These are phyloP conservation scores for Pseudonectria foliicola DNA, from an alignment of 2,329 filamentous ascomycete species.

Conservation along the genomic window DNA sequence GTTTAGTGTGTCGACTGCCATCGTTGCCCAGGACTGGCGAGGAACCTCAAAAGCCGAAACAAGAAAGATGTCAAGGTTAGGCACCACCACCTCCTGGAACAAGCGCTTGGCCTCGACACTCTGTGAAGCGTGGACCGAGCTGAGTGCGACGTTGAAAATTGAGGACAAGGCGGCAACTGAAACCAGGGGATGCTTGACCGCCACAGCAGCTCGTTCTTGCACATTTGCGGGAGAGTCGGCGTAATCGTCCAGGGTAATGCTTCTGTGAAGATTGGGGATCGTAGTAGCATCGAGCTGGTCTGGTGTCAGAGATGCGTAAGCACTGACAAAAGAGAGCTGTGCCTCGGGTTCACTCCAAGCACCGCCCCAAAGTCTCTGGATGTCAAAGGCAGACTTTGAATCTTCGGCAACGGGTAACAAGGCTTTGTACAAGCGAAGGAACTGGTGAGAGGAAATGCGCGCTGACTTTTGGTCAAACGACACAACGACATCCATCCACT, in stretches of 20 bases:
- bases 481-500: slow-evolving; percentile 64
- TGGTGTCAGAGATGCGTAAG: slow-evolving; percentile 69
- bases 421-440: slow-evolving; percentile 72
- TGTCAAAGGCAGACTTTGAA: slow-evolving; percentile 54
- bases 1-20: slow-evolving; percentile 68
- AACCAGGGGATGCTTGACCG: slow-evolving; percentile 77
- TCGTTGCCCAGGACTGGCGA: slow-evolving; percentile 62
- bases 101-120: slow-evolving; percentile 57
- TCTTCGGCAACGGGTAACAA: slow-evolving; percentile 63
- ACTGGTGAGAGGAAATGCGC: slow-evolving; percentile 70
- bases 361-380: slow-evolving; percentile 86
- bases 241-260: slow-evolving; percentile 61
- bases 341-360: slow-evolving; percentile 80
- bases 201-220: slow-evolving; percentile 48
- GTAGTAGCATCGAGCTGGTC: slow-evolving; percentile 76
- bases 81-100: slow-evolving; percentile 60
- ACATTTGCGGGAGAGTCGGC: slow-evolving; percentile 41
- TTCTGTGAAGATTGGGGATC: slow-evolving; percentile 73
- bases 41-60: slow-evolving; percentile 71
- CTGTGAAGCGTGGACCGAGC: slow-evolving; percentile 53
- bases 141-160: slow-evolving; percentile 58
- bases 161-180: slow-evolving; percentile 76
- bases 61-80: slow-evolving; percentile 71
- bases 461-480: slow-evolving; percentile 76
- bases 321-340: slow-evolving; percentile 87